phyloP scores from a whole-genome alignment of 169 alveolate species.

The Cryptosporidium muris region DNA sequence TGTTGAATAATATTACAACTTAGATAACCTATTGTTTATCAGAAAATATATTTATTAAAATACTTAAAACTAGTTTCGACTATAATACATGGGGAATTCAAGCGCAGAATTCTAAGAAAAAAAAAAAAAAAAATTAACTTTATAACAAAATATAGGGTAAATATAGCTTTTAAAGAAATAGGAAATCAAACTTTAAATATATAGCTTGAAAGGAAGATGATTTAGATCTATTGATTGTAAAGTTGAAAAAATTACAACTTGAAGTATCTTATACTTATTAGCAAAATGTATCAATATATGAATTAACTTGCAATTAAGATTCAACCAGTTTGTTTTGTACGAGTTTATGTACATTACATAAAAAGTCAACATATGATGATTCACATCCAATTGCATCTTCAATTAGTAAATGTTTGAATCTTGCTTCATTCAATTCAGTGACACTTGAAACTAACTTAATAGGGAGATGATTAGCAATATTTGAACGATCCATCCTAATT shows the following conservation, averaged over 20 bases:
- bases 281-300: not conserved
- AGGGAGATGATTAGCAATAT: conserved; percentile 23
- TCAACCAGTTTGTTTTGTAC: conserved; percentile 69
- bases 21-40: not conserved
- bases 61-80: not conserved
- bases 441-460: conserved; percentile 6
- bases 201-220: no score
- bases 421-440: conserved; percentile 31
- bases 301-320: conserved; percentile 1
- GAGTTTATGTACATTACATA: conserved; percentile 54
- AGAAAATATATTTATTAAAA: not conserved
- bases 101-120: not conserved
- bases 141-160: not conserved
- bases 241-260: no score
- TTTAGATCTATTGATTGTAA: no score
- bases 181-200: no score
- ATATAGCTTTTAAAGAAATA: no score
- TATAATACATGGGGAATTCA: not conserved
- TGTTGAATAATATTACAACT: no score
- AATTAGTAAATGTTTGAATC: conserved; percentile 50
- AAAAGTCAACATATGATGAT: conserved; percentile 53
- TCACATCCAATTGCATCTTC: conserved; percentile 65
- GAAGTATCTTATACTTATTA: no score
- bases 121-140: not conserved
- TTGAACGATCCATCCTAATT: conserved; percentile 36